These are phyloP conservation scores for Dendrobium catenatum DNA, from an alignment of 106 monocot genomes.

Conservation along the genomic window DNA sequence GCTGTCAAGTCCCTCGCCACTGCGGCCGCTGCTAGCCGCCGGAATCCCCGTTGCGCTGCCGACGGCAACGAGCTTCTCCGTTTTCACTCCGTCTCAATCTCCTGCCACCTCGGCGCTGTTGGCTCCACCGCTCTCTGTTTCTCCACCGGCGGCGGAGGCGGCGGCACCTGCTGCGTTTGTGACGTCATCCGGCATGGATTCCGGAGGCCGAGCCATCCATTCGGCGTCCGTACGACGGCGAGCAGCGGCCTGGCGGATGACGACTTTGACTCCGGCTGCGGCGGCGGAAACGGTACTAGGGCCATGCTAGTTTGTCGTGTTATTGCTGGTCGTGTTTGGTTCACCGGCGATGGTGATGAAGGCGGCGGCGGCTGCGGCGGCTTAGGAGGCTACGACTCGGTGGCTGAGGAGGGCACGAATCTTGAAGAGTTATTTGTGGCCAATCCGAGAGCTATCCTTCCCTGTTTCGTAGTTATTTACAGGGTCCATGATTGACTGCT, in stretches of 20 bases:
- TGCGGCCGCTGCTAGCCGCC: conserved; percentile 3
- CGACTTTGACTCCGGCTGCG: background rate
- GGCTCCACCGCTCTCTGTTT: conserved; percentile 46
- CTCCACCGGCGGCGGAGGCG: conserved; percentile 1
- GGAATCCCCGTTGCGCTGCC: conserved; percentile 67
- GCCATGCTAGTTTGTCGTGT: conserved; percentile 96
- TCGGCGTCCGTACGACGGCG: conserved; percentile 66
- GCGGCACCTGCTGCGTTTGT: conserved; percentile 56
- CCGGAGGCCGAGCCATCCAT: conserved; percentile 17
- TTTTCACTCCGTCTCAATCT: conserved; percentile 64
- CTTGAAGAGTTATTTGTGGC: conserved; percentile 81
- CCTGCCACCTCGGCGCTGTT: conserved; percentile 63
- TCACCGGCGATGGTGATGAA: conserved; percentile 5
- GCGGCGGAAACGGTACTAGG: conserved; percentile 4
- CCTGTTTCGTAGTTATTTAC: conserved; percentile 92
- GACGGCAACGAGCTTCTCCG: conserved; percentile 99
- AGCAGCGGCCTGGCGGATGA: conserved; percentile 84
- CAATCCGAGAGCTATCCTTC: conserved; percentile 74
- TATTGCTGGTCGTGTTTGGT: conserved; percentile 64
- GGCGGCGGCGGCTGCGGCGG: background rate
- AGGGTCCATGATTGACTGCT: conserved; percentile 24
- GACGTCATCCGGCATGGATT: conserved; percentile 71
- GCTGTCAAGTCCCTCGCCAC: conserved; percentile 40
- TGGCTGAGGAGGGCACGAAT: conserved; percentile 28
- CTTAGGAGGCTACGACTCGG: conserved; percentile 32